Conservation (phyloP, 306 rosid genomes). For the Castanea mollissima region DNA sequence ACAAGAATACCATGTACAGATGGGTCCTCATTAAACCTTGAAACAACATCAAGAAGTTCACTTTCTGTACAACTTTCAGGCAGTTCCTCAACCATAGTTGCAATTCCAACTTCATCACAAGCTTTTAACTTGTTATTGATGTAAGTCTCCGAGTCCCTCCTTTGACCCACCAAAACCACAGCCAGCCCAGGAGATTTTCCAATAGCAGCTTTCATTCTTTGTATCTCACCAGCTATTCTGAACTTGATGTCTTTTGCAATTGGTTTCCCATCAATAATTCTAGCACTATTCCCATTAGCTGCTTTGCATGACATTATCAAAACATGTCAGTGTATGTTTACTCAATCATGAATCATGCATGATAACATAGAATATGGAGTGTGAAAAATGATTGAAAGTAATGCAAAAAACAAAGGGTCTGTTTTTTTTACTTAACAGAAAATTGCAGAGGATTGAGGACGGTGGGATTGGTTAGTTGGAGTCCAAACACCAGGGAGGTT, state of each 20-base stretch:
- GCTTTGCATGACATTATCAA: constrained; percentile 13
- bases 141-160: constrained; percentile 49
- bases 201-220: constrained; percentile 33
- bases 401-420: too few species aligned
- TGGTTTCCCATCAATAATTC: constrained; percentile 41
- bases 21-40: constrained; percentile 39
- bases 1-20: constrained; percentile 51
- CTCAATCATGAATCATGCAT: too few species aligned
- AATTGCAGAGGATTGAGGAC: constrained; percentile 17
- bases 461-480: constrained; percentile 16
- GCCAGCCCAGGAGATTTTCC: constrained; percentile 49
- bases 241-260: constrained; percentile 35
- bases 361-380: too few species aligned
- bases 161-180: constrained; percentile 50
- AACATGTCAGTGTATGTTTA: not conserved
- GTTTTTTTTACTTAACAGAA: not conserved
- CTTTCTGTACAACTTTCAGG: constrained; percentile 44
- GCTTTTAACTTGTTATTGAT: constrained; percentile 48
- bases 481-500: constrained; percentile 32
- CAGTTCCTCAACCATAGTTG: constrained; percentile 30
- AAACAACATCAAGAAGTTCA: constrained; percentile 43
- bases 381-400: too few species aligned
- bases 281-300: constrained; percentile 25
- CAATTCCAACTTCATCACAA: constrained; percentile 54
- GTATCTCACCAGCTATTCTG: constrained; percentile 39